A percentile compares a stretch with the other conserved stretches of the same genome.
Evolutionary conservation across 805 yeast species (phyloP).

Genomic region (Kodamaea leandrae): DNA sequence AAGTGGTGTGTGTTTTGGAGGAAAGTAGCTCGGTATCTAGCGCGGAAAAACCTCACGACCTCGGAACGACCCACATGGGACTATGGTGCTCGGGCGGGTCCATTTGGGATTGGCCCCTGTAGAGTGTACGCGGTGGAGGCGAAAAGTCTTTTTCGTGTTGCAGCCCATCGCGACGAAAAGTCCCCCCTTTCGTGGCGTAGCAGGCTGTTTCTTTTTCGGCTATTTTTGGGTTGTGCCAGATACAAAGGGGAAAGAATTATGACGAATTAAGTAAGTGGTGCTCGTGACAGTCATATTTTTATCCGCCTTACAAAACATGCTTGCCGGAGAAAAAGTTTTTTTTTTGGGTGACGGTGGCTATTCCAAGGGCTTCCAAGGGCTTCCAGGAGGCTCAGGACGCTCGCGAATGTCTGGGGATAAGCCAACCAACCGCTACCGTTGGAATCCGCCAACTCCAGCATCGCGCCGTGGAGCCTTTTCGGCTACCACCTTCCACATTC

Average conservation of each 20-base stretch:
- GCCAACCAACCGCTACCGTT: too few relatives aligned
- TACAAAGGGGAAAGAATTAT: slow-evolving; percentile 4
- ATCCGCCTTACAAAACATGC: slow-evolving; percentile 2
- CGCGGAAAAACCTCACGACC: background rate
- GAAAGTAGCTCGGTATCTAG: background rate
- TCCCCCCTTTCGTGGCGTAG: slow-evolving; percentile 4
- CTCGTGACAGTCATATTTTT: slow-evolving; percentile 3
- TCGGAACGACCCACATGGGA: too few relatives aligned
- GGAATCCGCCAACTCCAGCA: too few relatives aligned
- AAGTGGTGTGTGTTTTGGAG: background rate
- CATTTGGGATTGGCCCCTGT: background rate
- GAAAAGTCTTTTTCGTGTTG: background rate
- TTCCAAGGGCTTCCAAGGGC: background rate
- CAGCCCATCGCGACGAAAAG: background rate
- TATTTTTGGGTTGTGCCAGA: slow-evolving; percentile 5
- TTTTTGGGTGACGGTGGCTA: too few relatives aligned
- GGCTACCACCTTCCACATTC: background rate
- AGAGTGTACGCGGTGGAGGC: background rate
- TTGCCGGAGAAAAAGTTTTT: slow-evolving; percentile 1
- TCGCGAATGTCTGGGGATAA: too few relatives aligned
- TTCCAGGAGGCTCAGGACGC: background rate
- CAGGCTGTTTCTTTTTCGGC: slow-evolving; percentile 2
- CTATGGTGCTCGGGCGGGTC: background rate
- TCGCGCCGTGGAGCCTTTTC: too few relatives aligned
- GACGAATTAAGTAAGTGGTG: slow-evolving; percentile 7